Percentiles rank a stretch among this genome's conserved stretches.
These are phyloP conservation scores for Solanum gracilifrons DNA, from an alignment of 257 asterid species.

Conservation along the genomic window DNA sequence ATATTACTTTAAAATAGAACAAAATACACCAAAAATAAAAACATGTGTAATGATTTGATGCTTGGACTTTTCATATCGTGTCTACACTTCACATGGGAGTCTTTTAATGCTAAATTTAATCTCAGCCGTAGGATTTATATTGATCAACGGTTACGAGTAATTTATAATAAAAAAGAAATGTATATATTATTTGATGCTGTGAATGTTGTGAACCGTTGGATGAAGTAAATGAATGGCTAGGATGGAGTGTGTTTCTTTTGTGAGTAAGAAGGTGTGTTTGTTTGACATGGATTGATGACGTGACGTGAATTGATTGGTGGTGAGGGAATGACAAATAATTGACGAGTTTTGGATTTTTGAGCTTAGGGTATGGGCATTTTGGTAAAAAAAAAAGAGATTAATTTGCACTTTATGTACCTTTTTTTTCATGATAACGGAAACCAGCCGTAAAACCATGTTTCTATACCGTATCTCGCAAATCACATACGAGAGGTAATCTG, in stretches of 20 bases:
- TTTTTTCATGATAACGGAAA: too few relatives aligned
- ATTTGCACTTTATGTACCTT: too few relatives aligned
- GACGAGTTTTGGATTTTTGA: background rate
- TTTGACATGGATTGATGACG: background rate
- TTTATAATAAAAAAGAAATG: background rate
- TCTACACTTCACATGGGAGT: background rate
- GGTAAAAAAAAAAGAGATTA: background rate
- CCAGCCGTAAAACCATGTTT: accelerated
- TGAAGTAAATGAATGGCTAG: background rate
- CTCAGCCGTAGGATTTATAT: background rate
- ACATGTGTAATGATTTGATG: background rate
- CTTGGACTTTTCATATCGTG: background rate
- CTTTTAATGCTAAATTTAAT: background rate
- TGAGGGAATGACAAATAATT: background rate
- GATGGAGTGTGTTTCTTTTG: background rate
- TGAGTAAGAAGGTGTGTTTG: background rate
- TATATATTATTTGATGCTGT: background rate
- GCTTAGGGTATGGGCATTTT: background rate
- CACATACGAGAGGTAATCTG: accelerated
- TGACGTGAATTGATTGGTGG: background rate
- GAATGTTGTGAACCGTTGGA: background rate
- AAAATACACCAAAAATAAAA: too few relatives aligned
- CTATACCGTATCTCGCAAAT: accelerated
- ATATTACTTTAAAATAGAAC: too few relatives aligned
- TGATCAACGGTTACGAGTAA: background rate